Percentiles rank a stretch among this genome's conserved stretches.
Conservation (phyloP, 164 flowering plant genomes). For the Piper longum region DNA sequence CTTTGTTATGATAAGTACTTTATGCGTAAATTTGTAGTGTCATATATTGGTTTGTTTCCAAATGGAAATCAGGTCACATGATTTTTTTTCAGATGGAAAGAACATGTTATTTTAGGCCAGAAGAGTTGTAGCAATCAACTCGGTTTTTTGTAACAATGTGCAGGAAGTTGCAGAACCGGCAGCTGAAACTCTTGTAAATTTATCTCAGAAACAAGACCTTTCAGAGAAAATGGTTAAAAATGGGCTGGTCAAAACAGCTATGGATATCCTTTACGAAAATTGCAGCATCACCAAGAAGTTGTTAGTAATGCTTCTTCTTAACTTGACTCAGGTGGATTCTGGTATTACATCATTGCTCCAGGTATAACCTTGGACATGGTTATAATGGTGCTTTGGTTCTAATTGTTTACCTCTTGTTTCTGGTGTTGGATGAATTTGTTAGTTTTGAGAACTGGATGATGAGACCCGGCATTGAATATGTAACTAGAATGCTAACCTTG, state of each 20-base stretch:
- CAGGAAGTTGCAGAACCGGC: constrained; percentile 91
- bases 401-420: too few species aligned
- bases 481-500: too few species aligned
- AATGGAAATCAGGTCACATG: too few species aligned
- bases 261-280: constrained; percentile 60
- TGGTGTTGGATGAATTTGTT: too few species aligned
- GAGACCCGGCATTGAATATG: too few species aligned
- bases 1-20: too few species aligned
- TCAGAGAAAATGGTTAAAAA: constrained; percentile 58
- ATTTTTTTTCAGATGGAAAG: not conserved
- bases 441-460: too few species aligned
- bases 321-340: constrained; percentile 71
- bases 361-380: constrained; percentile 26
- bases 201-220: constrained; percentile 56
- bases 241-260: constrained; percentile 47
- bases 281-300: constrained; percentile 32
- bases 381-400: too few species aligned
- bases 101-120: not conserved
- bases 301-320: constrained; percentile 79
- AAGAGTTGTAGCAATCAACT: not conserved
- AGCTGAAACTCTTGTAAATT: constrained; percentile 76
- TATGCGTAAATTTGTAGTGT: too few species aligned
- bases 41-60: too few species aligned
- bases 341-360: constrained; percentile 78
- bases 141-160: not conserved